Base-by-base conservation (phyloP, 257 asterid species). In the Primulina huaijiensis region DNA sequence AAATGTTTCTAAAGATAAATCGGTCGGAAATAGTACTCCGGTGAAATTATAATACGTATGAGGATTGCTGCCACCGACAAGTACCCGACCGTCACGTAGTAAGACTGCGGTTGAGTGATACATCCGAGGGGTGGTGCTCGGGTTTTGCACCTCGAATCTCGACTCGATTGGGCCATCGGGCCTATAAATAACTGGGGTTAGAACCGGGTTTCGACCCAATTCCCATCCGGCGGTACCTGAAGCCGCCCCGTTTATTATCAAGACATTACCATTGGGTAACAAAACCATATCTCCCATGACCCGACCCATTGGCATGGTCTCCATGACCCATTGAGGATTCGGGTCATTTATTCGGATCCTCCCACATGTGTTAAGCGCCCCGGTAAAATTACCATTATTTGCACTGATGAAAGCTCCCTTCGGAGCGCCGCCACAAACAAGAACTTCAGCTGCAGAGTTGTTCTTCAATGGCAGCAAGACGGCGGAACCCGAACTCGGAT, bases 271-370 rank as follows among this genome's bases (percentile, higher is more conserved):
- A 9, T 82, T 72, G 0, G 90, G 90, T 37, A 85, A 35, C 5
- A 81, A 62, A 3, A 80, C 75, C 90, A 85, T 82, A 50, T 85
- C 90, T 5, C 86, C 83, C 90, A 85, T 85, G 74, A 82, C 84
- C 50, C 90, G 77, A 7, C 77, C 74, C 16, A 50, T 19, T 5
- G 87, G 87, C 90, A 85, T 82, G 33, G 77, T 73, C 77, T 85
- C 87, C 81, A 77, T 43, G 17, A n/a, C 68, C 92, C 92, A 86
- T 14, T 70, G 50, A 0, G 89, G 83, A 35, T 80, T 37, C 70
- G 74, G 72, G 71, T 78, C 86, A 6, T 77, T 35, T 38, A 84
- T 57, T 27, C 68, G 76, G 69, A 84, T 82, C 80, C 86, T 73
- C 1, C 79, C 88, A 8, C 92, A 86, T 0, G 85, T 80, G 55